Conservation (phyloP, 805 yeast genomes). For the Kurtzmaniella cleridarum region DNA sequence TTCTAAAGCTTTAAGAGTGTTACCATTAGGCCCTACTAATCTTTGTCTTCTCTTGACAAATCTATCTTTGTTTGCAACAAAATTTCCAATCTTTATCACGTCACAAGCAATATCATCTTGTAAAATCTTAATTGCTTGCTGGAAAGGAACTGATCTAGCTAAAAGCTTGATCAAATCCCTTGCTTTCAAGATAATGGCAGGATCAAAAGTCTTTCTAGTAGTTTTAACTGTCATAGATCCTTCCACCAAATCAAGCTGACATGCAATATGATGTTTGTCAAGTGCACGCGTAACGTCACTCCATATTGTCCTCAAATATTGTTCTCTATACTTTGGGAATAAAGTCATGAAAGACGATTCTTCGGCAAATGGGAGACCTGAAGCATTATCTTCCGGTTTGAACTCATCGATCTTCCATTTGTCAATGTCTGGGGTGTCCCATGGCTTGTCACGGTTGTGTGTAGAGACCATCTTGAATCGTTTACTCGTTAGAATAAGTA, state of each 20-base stretch:
- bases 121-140: slow-evolving; percentile 88
- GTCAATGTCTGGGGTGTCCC: slow-evolving; percentile 95
- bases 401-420: slow-evolving; percentile 90
- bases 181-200: slow-evolving; percentile 88
- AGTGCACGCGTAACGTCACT: slow-evolving; percentile 82
- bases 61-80: slow-evolving; percentile 85
- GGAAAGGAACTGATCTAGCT: slow-evolving; percentile 95
- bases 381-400: slow-evolving; percentile 79
- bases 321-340: slow-evolving; percentile 95
- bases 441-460: slow-evolving; percentile 91
- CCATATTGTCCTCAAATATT: slow-evolving; percentile 85
- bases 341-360: slow-evolving; percentile 92
- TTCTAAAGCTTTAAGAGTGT: slow-evolving; percentile 92
- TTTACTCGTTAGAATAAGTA: neutral
- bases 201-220: slow-evolving; percentile 92
- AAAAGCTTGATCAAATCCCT: slow-evolving; percentile 89
- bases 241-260: slow-evolving; percentile 85
- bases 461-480: slow-evolving; percentile 70
- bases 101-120: slow-evolving; percentile 95
- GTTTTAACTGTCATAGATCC: slow-evolving; percentile 97
- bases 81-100: slow-evolving; percentile 88
- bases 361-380: slow-evolving; percentile 89
- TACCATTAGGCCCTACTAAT: slow-evolving; percentile 94
- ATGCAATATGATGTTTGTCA: slow-evolving; percentile 69
- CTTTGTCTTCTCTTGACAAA: slow-evolving; percentile 95